Percentiles rank a stretch among this genome's conserved stretches.
phyloP scores from a whole-genome alignment of 1,284 basidiomycete genomes.

The Ustilago sp. region DNA sequence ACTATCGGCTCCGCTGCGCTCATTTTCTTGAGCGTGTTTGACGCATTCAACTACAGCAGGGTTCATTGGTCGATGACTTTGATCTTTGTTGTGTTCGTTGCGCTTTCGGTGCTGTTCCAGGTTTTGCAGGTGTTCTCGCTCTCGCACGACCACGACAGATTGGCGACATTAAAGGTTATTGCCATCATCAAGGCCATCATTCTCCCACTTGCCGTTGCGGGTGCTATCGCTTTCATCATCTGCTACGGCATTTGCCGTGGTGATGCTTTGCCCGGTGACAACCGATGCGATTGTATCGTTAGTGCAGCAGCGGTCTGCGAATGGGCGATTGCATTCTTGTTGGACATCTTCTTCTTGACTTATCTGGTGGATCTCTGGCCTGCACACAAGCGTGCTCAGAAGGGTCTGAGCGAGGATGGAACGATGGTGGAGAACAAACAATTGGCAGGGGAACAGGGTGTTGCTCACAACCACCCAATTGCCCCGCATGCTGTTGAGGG shows the following conservation, averaged over 20 bases:
- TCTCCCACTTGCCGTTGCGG: slow-evolving; percentile 70
- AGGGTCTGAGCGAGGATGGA: slow-evolving; percentile 55
- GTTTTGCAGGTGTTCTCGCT: slow-evolving; percentile 71
- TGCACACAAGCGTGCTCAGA: slow-evolving; percentile 43
- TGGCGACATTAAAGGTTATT: slow-evolving; percentile 70
- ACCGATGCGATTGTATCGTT: slow-evolving; percentile 71
- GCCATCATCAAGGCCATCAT: slow-evolving; percentile 72
- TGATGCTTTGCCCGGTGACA: slow-evolving; percentile 40
- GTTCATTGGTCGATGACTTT: slow-evolving; percentile 73
- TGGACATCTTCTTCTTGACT: slow-evolving; percentile 70
- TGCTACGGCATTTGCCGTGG: slow-evolving; percentile 69
- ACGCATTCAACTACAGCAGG: slow-evolving; percentile 70
- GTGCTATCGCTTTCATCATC: slow-evolving; percentile 72
- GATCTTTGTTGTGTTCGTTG: slow-evolving; percentile 72
- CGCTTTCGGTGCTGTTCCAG: slow-evolving; percentile 72
- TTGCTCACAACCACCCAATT: slow-evolving; percentile 4
- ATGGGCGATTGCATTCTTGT: slow-evolving; percentile 68
- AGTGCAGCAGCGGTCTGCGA: slow-evolving; percentile 70
- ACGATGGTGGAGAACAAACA: slow-evolving; percentile 53
- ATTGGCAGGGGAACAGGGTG: slow-evolving; percentile 41
- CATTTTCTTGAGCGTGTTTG: slow-evolving; percentile 70
- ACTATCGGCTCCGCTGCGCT: slow-evolving; percentile 71
- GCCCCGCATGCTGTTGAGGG: slow-evolving; percentile 50
- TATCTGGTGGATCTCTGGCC: slow-evolving; percentile 69
- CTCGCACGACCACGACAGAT: slow-evolving; percentile 70